Conservation (phyloP, 2,329 filamentous ascomycete genomes). For the Furcasterigmium sp. region DNA sequence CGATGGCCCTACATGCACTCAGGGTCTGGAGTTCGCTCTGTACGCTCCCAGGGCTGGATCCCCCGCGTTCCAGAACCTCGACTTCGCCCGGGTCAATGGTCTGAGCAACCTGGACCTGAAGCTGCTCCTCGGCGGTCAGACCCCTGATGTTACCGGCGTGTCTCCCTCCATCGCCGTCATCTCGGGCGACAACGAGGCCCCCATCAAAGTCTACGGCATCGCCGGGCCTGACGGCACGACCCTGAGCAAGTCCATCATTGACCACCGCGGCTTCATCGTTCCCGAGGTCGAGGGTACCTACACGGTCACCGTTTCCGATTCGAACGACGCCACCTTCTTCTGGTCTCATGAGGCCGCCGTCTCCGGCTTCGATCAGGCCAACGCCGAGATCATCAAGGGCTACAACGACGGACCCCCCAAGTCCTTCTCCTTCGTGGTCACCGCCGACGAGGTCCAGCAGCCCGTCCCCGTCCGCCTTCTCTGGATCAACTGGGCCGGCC, state of each 20-base stretch:
- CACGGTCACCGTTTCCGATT: not conserved
- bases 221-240: slow-evolving; percentile 1
- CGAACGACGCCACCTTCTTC: slow-evolving; percentile 3
- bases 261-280: slow-evolving; percentile 6
- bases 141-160: slow-evolving; percentile 1
- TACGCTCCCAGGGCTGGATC: slow-evolving; percentile 1
- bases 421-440: not conserved
- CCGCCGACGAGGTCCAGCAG: not conserved
- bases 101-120: not conserved
- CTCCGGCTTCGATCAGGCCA: slow-evolving; percentile 1
- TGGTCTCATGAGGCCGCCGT: slow-evolving; percentile 1
- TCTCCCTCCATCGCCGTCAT: not conserved
- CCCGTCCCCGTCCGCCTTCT: slow-evolving; percentile 5
- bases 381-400: not conserved
- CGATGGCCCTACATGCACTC: slow-evolving; percentile 4
- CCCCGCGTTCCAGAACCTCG: not conserved
- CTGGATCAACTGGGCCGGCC: slow-evolving; percentile 4
- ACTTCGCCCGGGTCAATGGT: not conserved
- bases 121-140: not conserved
- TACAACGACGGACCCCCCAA: not conserved
- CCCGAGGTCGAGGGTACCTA: not conserved
- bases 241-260: slow-evolving; percentile 1
- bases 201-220: slow-evolving; percentile 1
- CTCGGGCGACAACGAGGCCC: not conserved
- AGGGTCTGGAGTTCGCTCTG: slow-evolving; percentile 7